Conservation (phyloP, 441 rosid genomes). For the Viola pubescens region DNA sequence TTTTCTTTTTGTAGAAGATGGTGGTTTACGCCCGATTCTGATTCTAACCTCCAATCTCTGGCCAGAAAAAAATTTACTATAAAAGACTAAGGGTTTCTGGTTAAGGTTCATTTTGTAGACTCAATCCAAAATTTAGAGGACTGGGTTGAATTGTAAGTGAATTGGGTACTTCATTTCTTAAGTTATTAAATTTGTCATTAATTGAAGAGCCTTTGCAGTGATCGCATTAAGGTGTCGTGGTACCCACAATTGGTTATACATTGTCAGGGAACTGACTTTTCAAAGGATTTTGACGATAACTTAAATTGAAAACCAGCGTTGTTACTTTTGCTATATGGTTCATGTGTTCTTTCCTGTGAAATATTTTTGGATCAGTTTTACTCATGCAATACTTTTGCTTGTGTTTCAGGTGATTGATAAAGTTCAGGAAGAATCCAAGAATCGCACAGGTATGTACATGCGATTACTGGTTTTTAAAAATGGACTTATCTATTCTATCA, state of each 20-base stretch:
- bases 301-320: not conserved
- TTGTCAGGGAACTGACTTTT: not conserved
- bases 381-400: slow-evolving; percentile 15
- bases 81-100: not conserved
- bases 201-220: not conserved
- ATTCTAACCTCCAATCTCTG: not conserved
- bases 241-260: not conserved
- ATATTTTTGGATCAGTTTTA: not conserved
- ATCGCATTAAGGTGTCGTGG: not conserved
- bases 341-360: not conserved
- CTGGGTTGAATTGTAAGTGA: too few species aligned
- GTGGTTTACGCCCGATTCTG: not conserved
- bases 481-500: too few species aligned
- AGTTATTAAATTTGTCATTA: not conserved
- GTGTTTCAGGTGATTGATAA: slow-evolving; percentile 80
- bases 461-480: slow-evolving; percentile 3
- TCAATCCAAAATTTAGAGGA: not conserved
- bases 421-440: slow-evolving; percentile 89
- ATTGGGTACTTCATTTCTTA: too few species aligned
- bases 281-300: not conserved
- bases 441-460: slow-evolving; percentile 52
- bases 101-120: not conserved
- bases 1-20: not conserved
- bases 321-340: not conserved
- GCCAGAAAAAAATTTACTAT: not conserved